Conservation (phyloP, 148 eudicot species). For the Rhododendron mucronatum region DNA sequence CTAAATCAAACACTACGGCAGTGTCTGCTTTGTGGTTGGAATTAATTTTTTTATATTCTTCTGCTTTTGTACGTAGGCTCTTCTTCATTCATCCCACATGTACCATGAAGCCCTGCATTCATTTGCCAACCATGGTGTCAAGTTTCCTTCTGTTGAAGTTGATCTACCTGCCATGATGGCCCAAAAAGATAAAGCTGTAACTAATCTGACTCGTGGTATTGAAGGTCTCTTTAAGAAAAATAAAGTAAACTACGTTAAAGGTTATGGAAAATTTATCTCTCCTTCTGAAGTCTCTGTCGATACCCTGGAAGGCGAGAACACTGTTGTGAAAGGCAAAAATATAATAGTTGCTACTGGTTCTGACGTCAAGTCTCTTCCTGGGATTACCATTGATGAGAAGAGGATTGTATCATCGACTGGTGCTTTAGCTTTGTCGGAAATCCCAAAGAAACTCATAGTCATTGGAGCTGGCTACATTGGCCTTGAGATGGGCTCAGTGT, state of each 20-base stretch:
- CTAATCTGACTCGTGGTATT: conserved; percentile 65
- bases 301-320: conserved; percentile 60
- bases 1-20: background rate
- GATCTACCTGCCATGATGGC: conserved; percentile 90
- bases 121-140: conserved; percentile 72
- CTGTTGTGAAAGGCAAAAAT: conserved; percentile 76
- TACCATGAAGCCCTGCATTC: conserved; percentile 84
- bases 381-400: conserved; percentile 83
- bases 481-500: conserved; percentile 97
- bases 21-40: background rate
- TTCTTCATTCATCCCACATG: conserved; percentile 96
- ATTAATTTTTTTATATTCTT: background rate
- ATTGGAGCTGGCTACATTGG: conserved; percentile 98
- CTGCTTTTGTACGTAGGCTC: conserved; percentile 43
- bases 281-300: conserved; percentile 88
- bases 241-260: conserved; percentile 90
- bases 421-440: conserved; percentile 73
- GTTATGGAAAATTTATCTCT: conserved; percentile 72
- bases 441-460: conserved; percentile 82
- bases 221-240: conserved; percentile 93
- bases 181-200: conserved; percentile 85
- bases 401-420: conserved; percentile 93
- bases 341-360: conserved; percentile 92
- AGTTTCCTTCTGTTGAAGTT: conserved; percentile 54
- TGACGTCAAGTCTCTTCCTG: conserved; percentile 83